Evolutionary conservation across 2,329 filamentous ascomycete genomes (phyloP), one percentile per base, ranked within the genome.

Genomic region (Hypoxylon sp.): DNA sequence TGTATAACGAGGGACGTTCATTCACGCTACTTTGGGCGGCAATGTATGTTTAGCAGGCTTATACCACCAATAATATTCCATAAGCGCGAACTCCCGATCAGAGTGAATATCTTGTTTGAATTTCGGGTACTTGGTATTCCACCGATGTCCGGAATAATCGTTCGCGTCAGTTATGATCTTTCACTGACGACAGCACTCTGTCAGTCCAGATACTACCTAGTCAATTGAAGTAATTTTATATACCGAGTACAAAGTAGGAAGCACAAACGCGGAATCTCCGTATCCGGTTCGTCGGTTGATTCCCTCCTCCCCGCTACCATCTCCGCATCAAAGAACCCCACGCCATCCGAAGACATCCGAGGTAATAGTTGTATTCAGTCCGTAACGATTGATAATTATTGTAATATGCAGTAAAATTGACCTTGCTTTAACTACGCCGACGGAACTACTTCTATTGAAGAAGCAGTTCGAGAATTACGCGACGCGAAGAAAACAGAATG

Each of bases 251-350:
- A 24, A 54, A 44, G 17, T 54, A 11, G 37, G 53, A 54, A 50
- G 33, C 17, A 24, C 5, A 22, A 48, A 59, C 10, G 5, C 13
- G 22, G 52, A 52, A 31, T 22, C 44, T 52, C 14, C 24, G 19
- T 64, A 50, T 46, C 55, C 53, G 53, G 66, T 68, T 68, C 59
- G 65, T 58, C 62, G 65, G 68, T 39, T 66, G 53, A 65, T 52
- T 48, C 19, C 17, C 24, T 6, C 3, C 33, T 62, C 63, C 59
- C 69, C 63, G 52, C 63, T 59, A 31, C 50, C 66, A 59, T 59
- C 66, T 67, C 66, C 54, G 52, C 59, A 69, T 62, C 24, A 11
- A 59, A 17, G 13, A 53, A 42, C 51, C 39, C 66, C 61, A 54
- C 54, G 55, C 51, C 17, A 62, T 35, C 33, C 6, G 24, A 63